phyloP scores from a whole-genome alignment of 2,329 filamentous ascomycete genomes.

The Rachicladosporium sp. region DNA sequence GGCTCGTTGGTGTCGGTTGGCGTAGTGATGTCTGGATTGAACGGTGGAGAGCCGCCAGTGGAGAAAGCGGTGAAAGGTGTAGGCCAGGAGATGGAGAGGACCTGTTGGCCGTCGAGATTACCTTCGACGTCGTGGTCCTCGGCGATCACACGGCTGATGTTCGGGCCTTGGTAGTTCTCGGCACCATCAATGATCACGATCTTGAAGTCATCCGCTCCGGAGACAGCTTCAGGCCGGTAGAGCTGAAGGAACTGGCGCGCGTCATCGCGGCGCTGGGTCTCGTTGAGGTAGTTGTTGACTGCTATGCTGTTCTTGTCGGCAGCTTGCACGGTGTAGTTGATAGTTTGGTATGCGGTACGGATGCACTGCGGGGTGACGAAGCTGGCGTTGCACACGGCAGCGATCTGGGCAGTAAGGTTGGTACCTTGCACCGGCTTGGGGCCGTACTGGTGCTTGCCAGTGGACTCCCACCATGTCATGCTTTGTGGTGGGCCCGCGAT shows the following conservation, averaged over 20 bases:
- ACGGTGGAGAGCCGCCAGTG: constrained; percentile 45
- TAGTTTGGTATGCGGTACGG: constrained; percentile 41
- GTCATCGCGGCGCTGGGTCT: constrained; percentile 41
- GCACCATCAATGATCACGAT: constrained; percentile 46
- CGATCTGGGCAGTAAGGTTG: constrained; percentile 11
- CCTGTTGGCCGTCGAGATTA: constrained; percentile 52
- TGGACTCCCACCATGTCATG: constrained; percentile 11
- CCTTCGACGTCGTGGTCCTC: constrained; percentile 39
- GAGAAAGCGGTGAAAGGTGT: constrained; percentile 46
- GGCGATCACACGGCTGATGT: constrained; percentile 13
- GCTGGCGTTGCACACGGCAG: constrained; percentile 37
- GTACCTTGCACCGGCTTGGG: constrained; percentile 1
- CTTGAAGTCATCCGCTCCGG: constrained; percentile 42
- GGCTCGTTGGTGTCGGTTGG: constrained; percentile 52
- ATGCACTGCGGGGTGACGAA: constrained; percentile 43
- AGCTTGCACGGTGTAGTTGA: constrained; percentile 38
- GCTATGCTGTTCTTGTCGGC: constrained; percentile 31
- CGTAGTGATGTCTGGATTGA: constrained; percentile 35
- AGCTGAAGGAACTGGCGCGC: constrained; percentile 43
- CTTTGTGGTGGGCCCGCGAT: constrained; percentile 9
- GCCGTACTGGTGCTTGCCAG: constrained; percentile 10
- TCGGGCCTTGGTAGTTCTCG: constrained; percentile 31
- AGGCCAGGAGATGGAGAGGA: constrained; percentile 43
- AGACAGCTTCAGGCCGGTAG: constrained; percentile 40
- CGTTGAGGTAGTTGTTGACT: constrained; percentile 36